Base-by-base conservation (phyloP, 805 yeast species). In the Priceomyces medius region DNA sequence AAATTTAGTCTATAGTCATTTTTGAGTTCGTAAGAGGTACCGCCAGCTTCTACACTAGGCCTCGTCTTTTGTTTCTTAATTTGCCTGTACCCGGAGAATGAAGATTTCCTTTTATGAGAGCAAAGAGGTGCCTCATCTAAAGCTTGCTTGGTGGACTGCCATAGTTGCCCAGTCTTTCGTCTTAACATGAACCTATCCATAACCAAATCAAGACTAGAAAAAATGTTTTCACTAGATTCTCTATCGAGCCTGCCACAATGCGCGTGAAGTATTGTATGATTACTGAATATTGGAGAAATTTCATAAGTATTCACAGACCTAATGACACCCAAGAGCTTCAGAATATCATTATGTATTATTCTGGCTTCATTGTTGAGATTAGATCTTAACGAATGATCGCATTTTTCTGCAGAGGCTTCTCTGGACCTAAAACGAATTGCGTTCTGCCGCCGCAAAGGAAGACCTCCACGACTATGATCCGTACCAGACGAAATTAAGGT, bases 371-470 rank as follows among this genome's bases (percentile, higher is more conserved):
- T 37, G 21, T 33, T 34, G 27, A 45, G 21, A 16, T 32, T 29
- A 8, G 24, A 17, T 29, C 39, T 39, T 7, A 31, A 33, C 14
- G 35, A 32, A 20, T 20, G 26, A 34, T 24, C 23, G 10, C 20
- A 18, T 20, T 28, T 13, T 7, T 38, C 41, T 14, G 9, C 14
- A 18, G 20, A 28, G 16, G 27, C 23, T 10, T 10, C 28, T 20
- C 41, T n/a, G 20, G 38, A 28, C 18, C 46, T 37, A 27, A 48
- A 40, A 12, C 68, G 44, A 3, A 66, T 54, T 5, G 71, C 70
- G 44, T 66, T 64, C 38, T 60, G 71, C 7, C 71, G 47, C 20
- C 61, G 44, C 23, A 66, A 53, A 0, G 68, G 62, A 6, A 61
- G 32, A 10, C 37, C 44, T 29, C 41, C 39, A 32, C 31, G 21